Evolutionary conservation across 164 flowering plant genomes (phyloP).

Genomic region (Magnolia sinica): DNA sequence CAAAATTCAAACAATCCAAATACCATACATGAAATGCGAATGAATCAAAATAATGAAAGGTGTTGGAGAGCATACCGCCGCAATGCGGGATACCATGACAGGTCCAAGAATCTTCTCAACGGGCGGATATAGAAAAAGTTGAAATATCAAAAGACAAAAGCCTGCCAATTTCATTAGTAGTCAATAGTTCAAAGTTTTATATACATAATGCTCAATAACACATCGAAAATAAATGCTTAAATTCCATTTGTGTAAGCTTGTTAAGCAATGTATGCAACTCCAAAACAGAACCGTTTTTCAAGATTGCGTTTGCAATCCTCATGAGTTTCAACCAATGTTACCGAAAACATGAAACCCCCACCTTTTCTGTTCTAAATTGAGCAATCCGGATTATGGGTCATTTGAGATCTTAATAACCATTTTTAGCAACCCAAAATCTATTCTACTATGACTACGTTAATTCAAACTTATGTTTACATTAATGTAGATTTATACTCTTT

Average conservation of each 20-base stretch:
- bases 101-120: conserved; percentile 47
- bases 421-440: no score
- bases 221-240: not conserved
- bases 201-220: not conserved
- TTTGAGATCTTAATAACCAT: no score
- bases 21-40: not conserved
- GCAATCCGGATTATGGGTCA: no score
- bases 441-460: no score
- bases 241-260: not conserved
- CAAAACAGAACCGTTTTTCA: no score
- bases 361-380: no score
- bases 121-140: conserved; percentile 43
- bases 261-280: no score
- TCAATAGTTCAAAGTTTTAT: not conserved
- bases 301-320: no score
- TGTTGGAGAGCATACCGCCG: conserved; percentile 40
- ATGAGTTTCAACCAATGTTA: no score
- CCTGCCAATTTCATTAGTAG: conserved; percentile 26
- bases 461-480: no score
- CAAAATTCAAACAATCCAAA: not conserved
- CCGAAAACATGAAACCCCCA: no score
- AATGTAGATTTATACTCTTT: no score
- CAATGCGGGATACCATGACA: conserved; percentile 39
- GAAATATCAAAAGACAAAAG: conserved; percentile 45
- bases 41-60: not conserved